A percentile compares a stretch with the other conserved stretches of the same genome.
Evolutionary conservation across 1,284 basidiomycete genomes (phyloP).

Genomic region (Porphyrellus sp.): DNA sequence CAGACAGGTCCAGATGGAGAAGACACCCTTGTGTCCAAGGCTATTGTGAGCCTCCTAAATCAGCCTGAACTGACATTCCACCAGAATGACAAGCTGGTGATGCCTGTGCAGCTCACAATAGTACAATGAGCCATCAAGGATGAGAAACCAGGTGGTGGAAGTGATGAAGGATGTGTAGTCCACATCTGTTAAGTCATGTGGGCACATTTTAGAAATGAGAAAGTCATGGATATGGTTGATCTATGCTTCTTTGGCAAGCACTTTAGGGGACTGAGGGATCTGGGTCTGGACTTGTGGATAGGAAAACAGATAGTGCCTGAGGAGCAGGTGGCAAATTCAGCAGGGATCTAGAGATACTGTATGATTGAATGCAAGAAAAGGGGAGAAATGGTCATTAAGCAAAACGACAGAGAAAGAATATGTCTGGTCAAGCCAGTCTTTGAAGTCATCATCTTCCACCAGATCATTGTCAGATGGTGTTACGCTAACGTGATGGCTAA

Average conservation of each 20-base stretch:
- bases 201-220: not conserved
- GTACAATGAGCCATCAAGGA: not conserved
- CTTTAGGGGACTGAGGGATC: not conserved
- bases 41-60: not conserved
- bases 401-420: not conserved
- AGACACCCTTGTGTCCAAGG: not conserved
- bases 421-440: not conserved
- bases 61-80: not conserved
- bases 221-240: not conserved
- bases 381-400: not conserved
- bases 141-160: not conserved
- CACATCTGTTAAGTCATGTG: not conserved
- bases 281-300: too few species aligned
- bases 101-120: not conserved
- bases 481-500: too few species aligned
- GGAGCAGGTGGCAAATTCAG: too few species aligned
- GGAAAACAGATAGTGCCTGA: not conserved
- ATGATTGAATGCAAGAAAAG: too few species aligned
- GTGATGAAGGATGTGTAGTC: not conserved
- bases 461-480: not conserved
- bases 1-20: not conserved
- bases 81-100: not conserved
- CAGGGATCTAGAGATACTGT: too few species aligned
- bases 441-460: not conserved
- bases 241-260: not conserved